These are phyloP conservation scores for Saccharomyces uvarum DNA, from an alignment of 1,139 yeast species.

Conservation along the genomic window DNA sequence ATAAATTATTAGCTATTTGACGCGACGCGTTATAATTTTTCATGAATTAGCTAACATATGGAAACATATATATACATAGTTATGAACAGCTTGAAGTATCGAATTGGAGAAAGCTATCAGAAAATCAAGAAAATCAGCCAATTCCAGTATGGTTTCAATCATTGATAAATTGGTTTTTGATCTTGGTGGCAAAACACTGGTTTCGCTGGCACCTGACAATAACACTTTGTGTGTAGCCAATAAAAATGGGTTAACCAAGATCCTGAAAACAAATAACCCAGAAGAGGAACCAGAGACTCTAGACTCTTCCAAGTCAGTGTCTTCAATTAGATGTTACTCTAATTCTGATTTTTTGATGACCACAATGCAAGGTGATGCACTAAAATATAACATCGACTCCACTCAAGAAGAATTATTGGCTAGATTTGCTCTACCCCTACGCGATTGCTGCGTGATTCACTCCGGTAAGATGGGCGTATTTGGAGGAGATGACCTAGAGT, in stretches of 20 bases:
- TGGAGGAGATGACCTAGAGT: slow-evolving; percentile 71
- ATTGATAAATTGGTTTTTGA: slow-evolving; percentile 25
- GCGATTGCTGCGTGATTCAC: slow-evolving; percentile 60
- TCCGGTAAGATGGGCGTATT: slow-evolving; percentile 62
- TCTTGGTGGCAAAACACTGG: slow-evolving; percentile 28
- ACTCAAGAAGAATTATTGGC: slow-evolving; percentile 17
- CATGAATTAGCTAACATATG: not conserved
- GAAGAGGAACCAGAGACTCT: slow-evolving; percentile 31
- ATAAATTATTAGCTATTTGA: not conserved
- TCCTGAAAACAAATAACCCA: slow-evolving; percentile 20
- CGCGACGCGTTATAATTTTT: not conserved
- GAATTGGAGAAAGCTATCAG: not conserved
- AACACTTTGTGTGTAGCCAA: slow-evolving; percentile 24
- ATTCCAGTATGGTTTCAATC: slow-evolving; percentile 6
- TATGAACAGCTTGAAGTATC: not conserved
- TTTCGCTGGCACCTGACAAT: slow-evolving; percentile 20
- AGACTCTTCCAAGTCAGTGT: slow-evolving; percentile 20
- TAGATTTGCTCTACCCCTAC: slow-evolving; percentile 48
- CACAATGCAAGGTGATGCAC: slow-evolving; percentile 26
- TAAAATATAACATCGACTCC: slow-evolving; percentile 13
- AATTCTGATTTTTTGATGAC: slow-evolving; percentile 19
- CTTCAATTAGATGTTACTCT: slow-evolving; percentile 15
- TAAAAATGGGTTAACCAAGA: slow-evolving; percentile 26
- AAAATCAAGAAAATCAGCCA: not conserved
- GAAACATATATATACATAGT: not conserved